Evolutionary conservation across 2,329 filamentous ascomycete species (phyloP).

Genomic region (Didymella glomerata): DNA sequence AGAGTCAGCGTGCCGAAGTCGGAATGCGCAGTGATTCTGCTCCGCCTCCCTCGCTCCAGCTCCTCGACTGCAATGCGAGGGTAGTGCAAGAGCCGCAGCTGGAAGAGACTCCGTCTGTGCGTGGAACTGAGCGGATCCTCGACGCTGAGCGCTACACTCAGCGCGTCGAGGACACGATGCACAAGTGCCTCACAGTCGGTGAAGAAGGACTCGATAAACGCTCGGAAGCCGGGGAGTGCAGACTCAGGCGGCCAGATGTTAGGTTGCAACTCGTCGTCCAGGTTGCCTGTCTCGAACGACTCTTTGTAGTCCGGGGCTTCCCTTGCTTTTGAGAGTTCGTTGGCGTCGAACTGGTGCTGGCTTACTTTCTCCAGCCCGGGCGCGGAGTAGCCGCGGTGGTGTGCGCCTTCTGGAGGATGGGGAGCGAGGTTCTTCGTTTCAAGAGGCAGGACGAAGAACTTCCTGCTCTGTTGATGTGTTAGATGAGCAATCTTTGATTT

Average conservation of each 20-base stretch:
- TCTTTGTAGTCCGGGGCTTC: not conserved
- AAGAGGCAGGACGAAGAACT: conserved; percentile 50
- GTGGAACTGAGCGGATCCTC: not conserved
- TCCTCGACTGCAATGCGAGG: not conserved
- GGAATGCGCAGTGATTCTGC: not conserved
- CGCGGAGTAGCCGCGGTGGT: conserved; percentile 53
- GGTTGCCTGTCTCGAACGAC: not conserved
- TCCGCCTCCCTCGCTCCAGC: not conserved
- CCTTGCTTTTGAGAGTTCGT: not conserved
- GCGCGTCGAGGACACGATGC: not conserved
- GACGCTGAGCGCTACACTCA: not conserved
- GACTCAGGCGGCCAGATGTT: not conserved
- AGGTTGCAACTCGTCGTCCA: not conserved
- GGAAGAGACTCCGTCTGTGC: not conserved
- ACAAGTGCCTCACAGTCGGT: not conserved
- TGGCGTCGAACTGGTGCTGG: not conserved
- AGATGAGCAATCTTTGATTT: not conserved
- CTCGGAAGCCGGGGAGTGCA: not conserved
- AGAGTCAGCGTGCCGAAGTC: not conserved
- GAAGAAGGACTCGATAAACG: not conserved
- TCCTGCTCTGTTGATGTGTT: conserved; percentile 33
- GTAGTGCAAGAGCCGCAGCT: not conserved
- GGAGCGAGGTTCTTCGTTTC: conserved; percentile 51
- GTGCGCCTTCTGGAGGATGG: conserved; percentile 50
- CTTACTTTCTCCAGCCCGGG: conserved; percentile 48